Evolutionary conservation across 2,329 filamentous ascomycete genomes (phyloP), one percentile per base, ranked within the genome.

Genomic region (Cephalotrichum gorgonifer): DNA sequence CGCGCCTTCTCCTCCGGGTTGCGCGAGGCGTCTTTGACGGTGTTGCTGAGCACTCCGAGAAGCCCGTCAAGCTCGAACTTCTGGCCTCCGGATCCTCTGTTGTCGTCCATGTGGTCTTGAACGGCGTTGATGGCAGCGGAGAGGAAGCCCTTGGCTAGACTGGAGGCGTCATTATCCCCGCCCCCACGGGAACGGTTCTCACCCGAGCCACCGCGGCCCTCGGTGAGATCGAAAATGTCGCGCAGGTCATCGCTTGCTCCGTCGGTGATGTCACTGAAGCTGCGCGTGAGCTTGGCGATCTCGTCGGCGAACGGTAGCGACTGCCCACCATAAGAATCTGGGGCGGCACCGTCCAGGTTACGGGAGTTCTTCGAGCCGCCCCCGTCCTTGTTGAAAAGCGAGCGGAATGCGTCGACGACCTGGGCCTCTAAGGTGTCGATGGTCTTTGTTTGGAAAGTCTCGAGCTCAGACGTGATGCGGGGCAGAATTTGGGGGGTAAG

Each of bases 1-100:
- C 69, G 68, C 0, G 69, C 69, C 49, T 68, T 72, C 43, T 71
- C 69, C 51, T 72, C 69, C 0, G 69, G 69, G 51, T 70, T 70
- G n/a, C 66, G 63, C 2, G 68, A 58, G 12, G 64, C 64, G 15
- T 72, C 69, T 51, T 70, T 71, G 49, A 72, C 62, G 1, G 66
- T 70, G 51, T 60, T 60, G 56, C 67, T 72, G 12, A 72, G 52
- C 0, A 69, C 60, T 2, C 69, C 68, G 1, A 72, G 58, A 1
- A 72, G 60, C 0, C 69, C 69, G n/a, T 68, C 68, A 0, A 72
- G 61, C 53, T 69, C 60, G 44, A 72, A 62, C 0, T 53, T 52
- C 26, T 61, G 60, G 8, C 65, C 60, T 3, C 59, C 60, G 2
- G 50, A 47, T 15, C 57, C 61, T 53, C 49, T 55, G n/a, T 52